These are phyloP conservation scores for Helianthus tuberosus DNA, from an alignment of 129 eudicot species.

Conservation along the genomic window DNA sequence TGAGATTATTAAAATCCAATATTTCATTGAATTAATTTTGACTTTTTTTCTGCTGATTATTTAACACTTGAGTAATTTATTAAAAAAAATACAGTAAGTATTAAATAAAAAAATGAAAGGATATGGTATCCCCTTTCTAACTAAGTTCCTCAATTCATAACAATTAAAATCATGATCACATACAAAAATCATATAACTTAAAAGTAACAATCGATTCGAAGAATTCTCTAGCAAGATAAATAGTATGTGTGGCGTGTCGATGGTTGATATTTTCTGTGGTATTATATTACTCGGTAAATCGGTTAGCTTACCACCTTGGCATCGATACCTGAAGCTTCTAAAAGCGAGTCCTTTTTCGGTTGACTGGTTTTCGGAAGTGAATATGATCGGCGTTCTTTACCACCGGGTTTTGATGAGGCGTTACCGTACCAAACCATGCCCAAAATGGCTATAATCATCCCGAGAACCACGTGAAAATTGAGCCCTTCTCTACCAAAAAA, in stretches of 20 bases:
- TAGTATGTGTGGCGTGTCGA: slow-evolving; percentile 9
- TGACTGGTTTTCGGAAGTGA: slow-evolving; percentile 35
- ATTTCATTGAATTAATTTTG: too few relatives aligned
- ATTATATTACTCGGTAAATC: neutral
- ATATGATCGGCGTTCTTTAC: slow-evolving; percentile 48
- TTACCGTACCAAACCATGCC: slow-evolving; percentile 57
- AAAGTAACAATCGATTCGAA: slow-evolving; percentile 6
- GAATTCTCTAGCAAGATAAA: slow-evolving; percentile 5
- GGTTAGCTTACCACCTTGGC: slow-evolving; percentile 33
- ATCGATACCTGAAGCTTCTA: slow-evolving; percentile 24
- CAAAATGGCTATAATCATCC: slow-evolving; percentile 46
- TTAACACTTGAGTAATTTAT: too few relatives aligned
- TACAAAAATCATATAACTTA: slow-evolving; percentile 35
- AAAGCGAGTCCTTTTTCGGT: slow-evolving; percentile 37
- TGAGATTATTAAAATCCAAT: too few relatives aligned
- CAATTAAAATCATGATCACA: slow-evolving; percentile 25
- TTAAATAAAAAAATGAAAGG: neutral
- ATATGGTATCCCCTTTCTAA: neutral
- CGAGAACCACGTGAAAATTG: slow-evolving; percentile 60
- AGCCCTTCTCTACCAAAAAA: slow-evolving; percentile 72
- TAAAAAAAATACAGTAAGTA: too few relatives aligned
- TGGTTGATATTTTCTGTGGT: slow-evolving; percentile 2
- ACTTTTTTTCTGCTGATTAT: too few relatives aligned
- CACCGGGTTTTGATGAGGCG: slow-evolving; percentile 56
- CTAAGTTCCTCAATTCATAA: slow-evolving; percentile 22